Evolutionary conservation across 176 grass and related monocot species (phyloP).

Genomic region (Dactylis glomerata): DNA sequence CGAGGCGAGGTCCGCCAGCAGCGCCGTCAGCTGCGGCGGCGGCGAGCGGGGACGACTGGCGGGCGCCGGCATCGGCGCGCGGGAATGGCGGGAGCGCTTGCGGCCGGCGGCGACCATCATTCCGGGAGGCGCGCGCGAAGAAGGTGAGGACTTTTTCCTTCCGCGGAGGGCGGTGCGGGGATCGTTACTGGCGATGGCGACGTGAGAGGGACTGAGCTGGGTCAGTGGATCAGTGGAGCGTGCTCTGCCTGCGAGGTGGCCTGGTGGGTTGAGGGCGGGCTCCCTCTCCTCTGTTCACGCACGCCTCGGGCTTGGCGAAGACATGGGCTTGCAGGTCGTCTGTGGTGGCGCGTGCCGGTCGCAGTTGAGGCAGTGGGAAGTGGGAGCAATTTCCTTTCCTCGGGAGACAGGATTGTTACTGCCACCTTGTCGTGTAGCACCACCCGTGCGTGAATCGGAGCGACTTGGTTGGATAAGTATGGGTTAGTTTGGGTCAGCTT

Average conservation of each 20-base stretch:
- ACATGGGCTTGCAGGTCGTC: constrained; percentile 22
- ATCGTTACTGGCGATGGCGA: constrained; percentile 30
- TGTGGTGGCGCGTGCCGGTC: neutral
- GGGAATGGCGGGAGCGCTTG: constrained; percentile 22
- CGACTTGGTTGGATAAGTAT: neutral
- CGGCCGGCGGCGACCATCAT: constrained; percentile 29
- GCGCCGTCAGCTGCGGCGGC: constrained; percentile 42
- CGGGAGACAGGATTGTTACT: constrained; percentile 3
- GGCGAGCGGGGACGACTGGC: neutral
- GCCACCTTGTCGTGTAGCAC: neutral
- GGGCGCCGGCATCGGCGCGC: neutral
- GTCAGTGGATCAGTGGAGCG: neutral
- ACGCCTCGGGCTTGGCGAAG: constrained; percentile 34
- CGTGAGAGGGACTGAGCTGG: neutral
- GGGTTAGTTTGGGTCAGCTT: neutral
- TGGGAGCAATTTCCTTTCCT: constrained; percentile 13
- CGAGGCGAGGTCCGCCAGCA: constrained; percentile 48
- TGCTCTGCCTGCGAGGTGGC: too few species aligned
- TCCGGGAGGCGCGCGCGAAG: neutral
- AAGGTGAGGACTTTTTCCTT: neutral
- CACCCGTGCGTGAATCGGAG: neutral
- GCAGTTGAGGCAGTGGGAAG: neutral
- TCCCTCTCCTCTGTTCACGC: neutral
- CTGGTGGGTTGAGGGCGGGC: constrained; percentile 14
- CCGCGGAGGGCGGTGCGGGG: neutral